Base-by-base conservation (phyloP, 2,329 filamentous ascomycete species). In the Trichophyton mentagrophytes region DNA sequence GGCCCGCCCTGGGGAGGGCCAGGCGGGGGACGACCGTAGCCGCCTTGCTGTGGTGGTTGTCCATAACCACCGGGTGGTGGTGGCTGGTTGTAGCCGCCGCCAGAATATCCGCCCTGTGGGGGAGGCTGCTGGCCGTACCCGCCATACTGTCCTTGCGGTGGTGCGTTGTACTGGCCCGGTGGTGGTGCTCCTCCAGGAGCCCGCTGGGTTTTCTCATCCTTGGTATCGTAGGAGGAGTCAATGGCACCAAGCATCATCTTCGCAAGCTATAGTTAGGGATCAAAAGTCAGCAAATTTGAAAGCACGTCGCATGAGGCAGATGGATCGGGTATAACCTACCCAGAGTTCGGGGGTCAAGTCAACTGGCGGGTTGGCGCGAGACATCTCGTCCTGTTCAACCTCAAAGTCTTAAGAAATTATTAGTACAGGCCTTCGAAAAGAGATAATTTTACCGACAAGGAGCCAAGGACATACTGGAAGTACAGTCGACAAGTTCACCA, bases 201-300 rank as follows among this genome's bases (percentile, higher is more conserved):
- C 25, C 71, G 71, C 64, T 74, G 74, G 4, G 71, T 70, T 70
- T 83, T 82, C 71, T 86, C 84, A 64, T 86, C 84, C 70, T 86
- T 84, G 66, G 77, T 79, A 65, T 86, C 84, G 65, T 86, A 86
- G 20, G 81, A 83, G 25, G 79, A 76, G 67, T 87, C 85, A 67
- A 87, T 85, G 42, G 83, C 80, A 63, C 85, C 85, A 27, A 87
- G 80, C 58, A 87, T 81, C 61, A 87, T 77, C 72, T 87, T 87
- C 64, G 84, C 78, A 66, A 85, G 77, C 76, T 78, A 59, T 13
- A 27, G n/a, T 17, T 49, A 22, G 8, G 33, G 9, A 13, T 9
- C 1, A 22, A 25, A 57, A 13, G 8, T 53, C 60, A 61, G 47
- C 44, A 40, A 5, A 5, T 17, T 30, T 15, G 11, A 5, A 13